Percentiles rank a stretch among this genome's conserved stretches.
Conservation (phyloP, 805 yeast genomes). For the Candida incommunis region DNA sequence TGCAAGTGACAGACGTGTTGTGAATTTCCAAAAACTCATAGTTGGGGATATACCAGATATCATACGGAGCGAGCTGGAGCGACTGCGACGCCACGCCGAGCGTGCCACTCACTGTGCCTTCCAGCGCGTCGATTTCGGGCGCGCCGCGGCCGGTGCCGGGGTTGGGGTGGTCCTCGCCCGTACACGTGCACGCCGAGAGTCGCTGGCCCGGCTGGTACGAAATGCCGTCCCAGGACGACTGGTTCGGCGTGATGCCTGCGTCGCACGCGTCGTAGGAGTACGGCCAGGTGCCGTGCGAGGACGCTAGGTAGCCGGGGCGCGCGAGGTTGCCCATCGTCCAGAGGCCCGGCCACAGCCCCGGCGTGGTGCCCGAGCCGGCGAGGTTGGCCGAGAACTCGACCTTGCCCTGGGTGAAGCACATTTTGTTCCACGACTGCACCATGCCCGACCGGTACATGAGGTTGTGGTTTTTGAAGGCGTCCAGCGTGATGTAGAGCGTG, state of each 20-base stretch:
- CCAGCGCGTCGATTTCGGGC: conserved; percentile 86
- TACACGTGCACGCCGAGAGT: conserved; percentile 64
- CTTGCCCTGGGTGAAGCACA: conserved; percentile 78
- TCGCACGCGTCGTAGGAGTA: conserved; percentile 78
- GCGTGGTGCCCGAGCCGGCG: conserved; percentile 64
- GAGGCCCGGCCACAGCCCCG: conserved; percentile 93
- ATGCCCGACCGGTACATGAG: conserved; percentile 78
- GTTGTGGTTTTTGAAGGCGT: conserved; percentile 68
- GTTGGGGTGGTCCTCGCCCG: conserved; percentile 77
- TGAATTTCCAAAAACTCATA: conserved; percentile 63
- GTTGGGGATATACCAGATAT: conserved; percentile 89
- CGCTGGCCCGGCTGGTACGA: conserved; percentile 78
- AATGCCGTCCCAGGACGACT: conserved; percentile 79
- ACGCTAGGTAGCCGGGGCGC: conserved; percentile 77
- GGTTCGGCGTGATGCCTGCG: conserved; percentile 90
- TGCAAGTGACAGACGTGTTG: conserved; percentile 53
- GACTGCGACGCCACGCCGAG: conserved; percentile 83
- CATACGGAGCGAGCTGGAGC: conserved; percentile 83
- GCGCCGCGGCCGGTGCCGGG: conserved; percentile 85
- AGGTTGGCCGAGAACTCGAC: conserved; percentile 63
- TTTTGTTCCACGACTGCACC: conserved; percentile 84
- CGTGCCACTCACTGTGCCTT: conserved; percentile 46
- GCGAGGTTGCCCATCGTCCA: conserved; percentile 93
- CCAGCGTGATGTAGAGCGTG: conserved; percentile 52
- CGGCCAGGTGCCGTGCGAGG: conserved; percentile 94